Base-by-base conservation (phyloP, 2,329 filamentous ascomycete genomes). In the Domatiomyces catenatus region DNA sequence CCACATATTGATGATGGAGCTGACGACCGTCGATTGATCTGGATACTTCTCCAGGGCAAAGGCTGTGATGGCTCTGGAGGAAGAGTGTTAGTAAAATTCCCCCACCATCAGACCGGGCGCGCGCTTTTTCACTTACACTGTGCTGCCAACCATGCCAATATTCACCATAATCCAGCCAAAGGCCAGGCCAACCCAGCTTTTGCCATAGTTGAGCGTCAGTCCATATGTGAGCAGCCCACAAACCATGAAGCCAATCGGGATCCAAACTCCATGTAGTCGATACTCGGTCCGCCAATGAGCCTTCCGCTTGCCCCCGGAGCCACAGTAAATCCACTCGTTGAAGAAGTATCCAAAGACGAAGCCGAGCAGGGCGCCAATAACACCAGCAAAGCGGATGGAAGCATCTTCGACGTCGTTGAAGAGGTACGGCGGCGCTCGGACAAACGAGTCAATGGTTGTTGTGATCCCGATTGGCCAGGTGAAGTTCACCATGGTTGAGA, bases 381-480 rank as follows among this genome's bases (percentile, higher is more conserved):
- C 61, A 17, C 63, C 62, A 2, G 65, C 63, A 54, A 65, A 67
- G 10, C 63, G 61, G 57, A 67, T 60, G 1, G 65, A 67, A 10
- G 65, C 62, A n/a, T 64, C 64, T 32, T 62, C 49, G 24, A 67
- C 56, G 1, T 63, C 61, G 44, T 63, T 46, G 48, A 67, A 66
- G 6, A 63, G 55, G 50, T 67, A 67, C 1, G 65, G 64, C 2
- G 60, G 63, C 24, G 58, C 56, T 44, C 60, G 63, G 32, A 67
- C 50, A 48, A 67, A 65, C 2, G 57, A 54, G 32, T 64, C 63
- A 26, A 67, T 57, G 1, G 65, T 67, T 5, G 62, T 62, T 6
- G 64, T 67, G 48, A 67, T 67, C 59, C 65, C 65, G 50, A 67
- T 67, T 0, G 65, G 64, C 65, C 64, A 67, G 42, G 60, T 64